These are phyloP conservation scores for Mycena sanguinolenta DNA, from an alignment of 768 basidiomycete species.

Conservation along the genomic window DNA sequence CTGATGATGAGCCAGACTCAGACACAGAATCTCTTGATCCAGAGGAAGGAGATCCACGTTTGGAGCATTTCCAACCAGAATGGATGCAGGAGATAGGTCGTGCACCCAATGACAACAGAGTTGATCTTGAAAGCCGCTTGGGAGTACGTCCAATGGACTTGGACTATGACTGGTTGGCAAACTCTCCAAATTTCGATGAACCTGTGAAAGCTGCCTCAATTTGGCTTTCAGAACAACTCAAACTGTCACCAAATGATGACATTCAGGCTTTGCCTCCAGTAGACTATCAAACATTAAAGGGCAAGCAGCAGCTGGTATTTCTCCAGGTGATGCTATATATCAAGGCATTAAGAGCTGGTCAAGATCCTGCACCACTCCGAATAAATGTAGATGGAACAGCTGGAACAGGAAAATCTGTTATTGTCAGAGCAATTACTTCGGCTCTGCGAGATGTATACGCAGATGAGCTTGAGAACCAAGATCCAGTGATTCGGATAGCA, in stretches of 20 bases:
- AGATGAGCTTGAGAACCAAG: slow-evolving; percentile 30
- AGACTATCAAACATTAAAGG: slow-evolving; percentile 17
- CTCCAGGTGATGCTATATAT: slow-evolving; percentile 35
- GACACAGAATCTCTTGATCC: background rate
- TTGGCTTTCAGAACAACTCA: slow-evolving; percentile 32
- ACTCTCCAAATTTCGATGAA: slow-evolving; percentile 20
- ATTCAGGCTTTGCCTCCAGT: slow-evolving; percentile 34
- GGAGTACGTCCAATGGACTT: slow-evolving; percentile 38
- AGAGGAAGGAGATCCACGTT: slow-evolving; percentile 27
- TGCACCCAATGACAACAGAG: slow-evolving; percentile 29
- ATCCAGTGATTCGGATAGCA: slow-evolving; percentile 40
- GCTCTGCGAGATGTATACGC: slow-evolving; percentile 33
- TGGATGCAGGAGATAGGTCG: slow-evolving; percentile 41
- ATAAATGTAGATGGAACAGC: slow-evolving; percentile 48
- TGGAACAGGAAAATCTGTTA: slow-evolving; percentile 44
- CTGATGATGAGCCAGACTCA: slow-evolving; percentile 20
- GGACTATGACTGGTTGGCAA: slow-evolving; percentile 40
- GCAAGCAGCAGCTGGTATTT: slow-evolving; percentile 28
- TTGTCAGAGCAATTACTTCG: slow-evolving; percentile 37
- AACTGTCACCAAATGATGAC: background rate
- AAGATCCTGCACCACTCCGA: slow-evolving; percentile 18
- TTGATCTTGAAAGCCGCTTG: slow-evolving; percentile 10
- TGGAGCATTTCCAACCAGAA: slow-evolving; percentile 30
- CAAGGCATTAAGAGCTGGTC: slow-evolving; percentile 17
- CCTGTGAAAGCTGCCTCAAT: slow-evolving; percentile 23